Conservation (phyloP, 2,329 filamentous ascomycete species). For the Ophidiomyces ophidiicola region DNA sequence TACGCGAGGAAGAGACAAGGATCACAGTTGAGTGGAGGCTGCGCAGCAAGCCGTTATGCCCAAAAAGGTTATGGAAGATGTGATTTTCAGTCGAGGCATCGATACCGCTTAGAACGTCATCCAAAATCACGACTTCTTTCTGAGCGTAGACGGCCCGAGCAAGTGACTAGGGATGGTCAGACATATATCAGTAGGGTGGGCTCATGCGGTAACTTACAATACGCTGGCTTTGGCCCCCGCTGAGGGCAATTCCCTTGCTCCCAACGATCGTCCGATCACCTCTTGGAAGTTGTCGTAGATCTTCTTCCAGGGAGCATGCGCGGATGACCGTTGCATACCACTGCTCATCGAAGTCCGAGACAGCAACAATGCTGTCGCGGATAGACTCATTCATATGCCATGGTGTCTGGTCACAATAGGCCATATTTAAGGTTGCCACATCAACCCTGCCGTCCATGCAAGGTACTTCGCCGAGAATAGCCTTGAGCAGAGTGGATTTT, state of each 20-base stretch:
- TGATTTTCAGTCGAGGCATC: conserved; percentile 39
- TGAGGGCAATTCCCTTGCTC: conserved; percentile 41
- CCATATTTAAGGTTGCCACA: conserved; percentile 23
- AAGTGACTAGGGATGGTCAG: conserved; percentile 27
- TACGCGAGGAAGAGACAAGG: conserved; percentile 29
- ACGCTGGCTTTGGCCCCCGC: conserved; percentile 43
- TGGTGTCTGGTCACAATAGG: conserved; percentile 33
- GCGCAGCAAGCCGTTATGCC: conserved; percentile 36
- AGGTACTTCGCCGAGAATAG: conserved; percentile 35
- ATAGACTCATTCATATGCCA: conserved; percentile 34
- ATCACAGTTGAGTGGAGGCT: conserved; percentile 31
- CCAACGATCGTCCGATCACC: conserved; percentile 39
- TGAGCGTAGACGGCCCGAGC: conserved; percentile 42
- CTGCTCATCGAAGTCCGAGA: conserved; percentile 25
- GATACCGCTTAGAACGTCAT: conserved; percentile 42
- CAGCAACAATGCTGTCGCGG: conserved; percentile 30
- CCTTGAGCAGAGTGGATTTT: conserved; percentile 41
- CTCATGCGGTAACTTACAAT: conserved; percentile 26
- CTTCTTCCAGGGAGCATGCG: conserved; percentile 29
- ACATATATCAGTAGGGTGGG: not conserved
- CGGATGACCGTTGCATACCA: conserved; percentile 30
- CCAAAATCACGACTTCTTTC: conserved; percentile 38
- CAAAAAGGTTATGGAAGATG: conserved; percentile 38
- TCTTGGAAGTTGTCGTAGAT: conserved; percentile 30
- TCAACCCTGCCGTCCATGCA: conserved; percentile 26